These are phyloP conservation scores for Colletotrichum costaricense DNA, from an alignment of 2,329 filamentous ascomycete species.

Conservation along the genomic window DNA sequence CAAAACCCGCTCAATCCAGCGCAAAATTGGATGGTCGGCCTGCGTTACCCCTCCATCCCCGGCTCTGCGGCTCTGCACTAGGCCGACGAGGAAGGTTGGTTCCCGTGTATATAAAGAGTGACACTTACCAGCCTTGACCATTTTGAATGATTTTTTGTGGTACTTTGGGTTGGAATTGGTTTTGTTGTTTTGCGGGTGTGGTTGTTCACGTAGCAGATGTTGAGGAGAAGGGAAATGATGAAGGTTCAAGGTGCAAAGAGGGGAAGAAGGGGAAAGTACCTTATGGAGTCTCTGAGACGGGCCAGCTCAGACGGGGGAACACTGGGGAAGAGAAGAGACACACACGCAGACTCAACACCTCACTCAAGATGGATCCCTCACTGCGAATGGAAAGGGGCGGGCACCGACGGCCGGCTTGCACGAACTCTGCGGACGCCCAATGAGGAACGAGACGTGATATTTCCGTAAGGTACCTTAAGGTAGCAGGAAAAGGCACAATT, in stretches of 20 bases:
- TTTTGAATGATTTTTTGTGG: conserved; percentile 74
- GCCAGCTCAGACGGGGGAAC: not conserved
- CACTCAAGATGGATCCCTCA: too few relatives aligned
- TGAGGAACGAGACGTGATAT: not conserved
- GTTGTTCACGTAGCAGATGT: conserved; percentile 18
- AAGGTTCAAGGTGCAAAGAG: conserved; percentile 29
- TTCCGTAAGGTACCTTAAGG: not conserved
- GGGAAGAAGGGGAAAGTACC: conserved; percentile 27
- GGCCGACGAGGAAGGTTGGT: conserved; percentile 38
- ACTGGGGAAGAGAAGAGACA: not conserved
- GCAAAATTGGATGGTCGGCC: conserved; percentile 46
- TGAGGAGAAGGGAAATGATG: conserved; percentile 16
- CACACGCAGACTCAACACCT: not conserved
- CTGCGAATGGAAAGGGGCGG: not conserved
- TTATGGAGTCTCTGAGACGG: conserved; percentile 21
- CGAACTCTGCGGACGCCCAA: conserved; percentile 22
- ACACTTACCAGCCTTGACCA: conserved; percentile 96
- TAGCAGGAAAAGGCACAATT: conserved; percentile 5
- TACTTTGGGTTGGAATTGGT: conserved; percentile 39
- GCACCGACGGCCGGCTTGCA: conserved; percentile 22
- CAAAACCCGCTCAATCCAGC: conserved; percentile 72
- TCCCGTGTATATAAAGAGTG: conserved; percentile 39
- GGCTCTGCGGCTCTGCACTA: conserved; percentile 20
- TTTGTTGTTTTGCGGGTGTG: conserved; percentile 16
- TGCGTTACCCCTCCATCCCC: conserved; percentile 41